Percentiles rank a stretch among this genome's conserved stretches.
These are phyloP conservation scores for Dactylellina leptospora DNA, from an alignment of 2,329 filamentous ascomycete genomes.

Conservation along the genomic window DNA sequence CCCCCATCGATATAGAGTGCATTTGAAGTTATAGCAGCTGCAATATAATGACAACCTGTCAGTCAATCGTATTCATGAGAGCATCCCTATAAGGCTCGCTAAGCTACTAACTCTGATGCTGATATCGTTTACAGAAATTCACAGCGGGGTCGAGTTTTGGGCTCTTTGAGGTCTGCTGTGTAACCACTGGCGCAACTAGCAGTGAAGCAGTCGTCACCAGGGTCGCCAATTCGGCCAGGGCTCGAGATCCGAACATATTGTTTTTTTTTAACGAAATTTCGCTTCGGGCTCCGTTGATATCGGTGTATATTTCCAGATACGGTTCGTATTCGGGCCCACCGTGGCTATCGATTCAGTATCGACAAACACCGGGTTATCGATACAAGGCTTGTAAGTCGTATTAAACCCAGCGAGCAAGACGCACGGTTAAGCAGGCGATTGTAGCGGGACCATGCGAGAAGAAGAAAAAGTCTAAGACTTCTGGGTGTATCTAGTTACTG, in stretches of 20 bases:
- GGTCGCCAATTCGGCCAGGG: slow-evolving; percentile 19
- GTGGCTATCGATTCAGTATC: slow-evolving; percentile 13
- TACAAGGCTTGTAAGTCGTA: slow-evolving; percentile 22
- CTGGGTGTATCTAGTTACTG: too few relatives aligned
- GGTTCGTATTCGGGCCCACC: slow-evolving; percentile 1
- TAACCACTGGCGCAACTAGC: slow-evolving; percentile 28
- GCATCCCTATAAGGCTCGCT: neutral
- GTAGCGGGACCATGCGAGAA: slow-evolving; percentile 27
- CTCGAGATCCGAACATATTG: slow-evolving; percentile 29
- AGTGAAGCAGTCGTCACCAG: slow-evolving; percentile 42
- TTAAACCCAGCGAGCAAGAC: slow-evolving; percentile 37
- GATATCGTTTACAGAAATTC: slow-evolving; percentile 50
- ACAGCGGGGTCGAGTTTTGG: slow-evolving; percentile 35
- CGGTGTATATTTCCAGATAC: neutral
- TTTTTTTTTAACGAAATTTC: slow-evolving; percentile 1
- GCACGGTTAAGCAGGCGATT: slow-evolving; percentile 1
- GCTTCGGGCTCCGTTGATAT: slow-evolving; percentile 1
- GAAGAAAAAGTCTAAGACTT: neutral
- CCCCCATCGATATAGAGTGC: slow-evolving; percentile 48
- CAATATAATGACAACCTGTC: neutral
- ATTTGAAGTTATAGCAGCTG: slow-evolving; percentile 29
- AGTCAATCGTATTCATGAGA: neutral
- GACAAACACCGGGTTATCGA: neutral
- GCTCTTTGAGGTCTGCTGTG: slow-evolving; percentile 16
- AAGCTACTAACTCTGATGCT: slow-evolving; percentile 43